Base-by-base conservation (phyloP, 2,329 filamentous ascomycete genomes). In the Alternaria triticimaculans region DNA sequence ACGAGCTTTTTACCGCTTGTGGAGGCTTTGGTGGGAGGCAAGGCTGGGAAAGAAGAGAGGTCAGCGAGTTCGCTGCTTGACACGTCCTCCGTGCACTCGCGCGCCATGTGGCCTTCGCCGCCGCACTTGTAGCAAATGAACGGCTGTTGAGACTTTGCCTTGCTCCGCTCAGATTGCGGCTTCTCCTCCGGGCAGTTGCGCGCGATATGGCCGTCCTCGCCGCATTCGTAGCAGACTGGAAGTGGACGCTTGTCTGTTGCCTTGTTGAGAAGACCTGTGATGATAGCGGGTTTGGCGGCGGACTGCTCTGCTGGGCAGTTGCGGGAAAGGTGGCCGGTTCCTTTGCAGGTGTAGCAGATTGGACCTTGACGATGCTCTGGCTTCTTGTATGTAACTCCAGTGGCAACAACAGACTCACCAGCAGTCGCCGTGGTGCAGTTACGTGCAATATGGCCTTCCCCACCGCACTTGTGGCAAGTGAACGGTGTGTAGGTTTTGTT, bases 111-210 rank as follows among this genome's bases (percentile, higher is more conserved):
- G 18, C 66, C 68, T 23, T 60, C 21, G 3, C 12, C 49, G 33
- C 57, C 45, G 26, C 66, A 71, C 15, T 51, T 68, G 63, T 65
- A 71, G 64, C 66, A 71, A 6, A 54, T 49, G 14, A 48, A 62
- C 5, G 59, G 56, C 21, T 54, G 30, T 15, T 51, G 10, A 10
- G 30, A 18, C 54, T 53, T 61, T 7, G 30, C 6, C 49, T 55
- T 55, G 25, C 37, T 41, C 37, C 37, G 15, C 37, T 41, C 37
- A 18, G 37, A 41, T 41, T 41, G 15, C 10, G 21, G 43, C 56
- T 28, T 49, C 33, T 20, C 49, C 6, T 53, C 33, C 20, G 20
- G 41, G 28, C 66, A 68, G n/a, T 64, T 33, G 18, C 55, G 58
- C 7, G 61, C 48, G 6, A 56, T 28, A 43, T 68, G 66, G 5